These are phyloP conservation scores for Curvularia sp. DNA, from an alignment of 2,329 filamentous ascomycete genomes.

Conservation along the genomic window DNA sequence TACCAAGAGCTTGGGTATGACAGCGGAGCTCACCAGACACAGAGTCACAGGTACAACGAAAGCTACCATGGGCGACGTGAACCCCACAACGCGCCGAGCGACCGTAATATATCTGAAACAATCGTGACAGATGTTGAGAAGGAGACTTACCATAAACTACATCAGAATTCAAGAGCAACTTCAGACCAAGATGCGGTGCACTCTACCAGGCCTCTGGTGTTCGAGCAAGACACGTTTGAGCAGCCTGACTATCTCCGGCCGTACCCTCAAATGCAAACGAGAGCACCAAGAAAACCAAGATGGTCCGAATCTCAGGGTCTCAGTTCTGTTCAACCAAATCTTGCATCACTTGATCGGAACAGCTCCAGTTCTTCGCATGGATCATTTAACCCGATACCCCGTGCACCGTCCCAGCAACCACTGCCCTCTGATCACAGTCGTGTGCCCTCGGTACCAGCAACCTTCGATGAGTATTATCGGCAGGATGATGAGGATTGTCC, in stretches of 20 bases:
- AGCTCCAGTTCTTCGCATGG: conserved; percentile 38
- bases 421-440: neutral
- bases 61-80: conserved; percentile 25
- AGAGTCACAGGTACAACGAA: conserved; percentile 6
- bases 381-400: conserved; percentile 23
- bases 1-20: conserved; percentile 36
- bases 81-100: conserved; percentile 32
- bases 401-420: conserved; percentile 6
- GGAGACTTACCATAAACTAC: conserved; percentile 23
- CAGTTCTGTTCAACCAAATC: conserved; percentile 40
- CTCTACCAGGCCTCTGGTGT: conserved; percentile 9
- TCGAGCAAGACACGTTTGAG: conserved; percentile 31
- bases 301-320: conserved; percentile 35
- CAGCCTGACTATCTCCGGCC: conserved; percentile 15
- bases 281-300: conserved; percentile 19
- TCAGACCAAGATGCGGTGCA: conserved; percentile 11
- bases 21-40: conserved; percentile 4
- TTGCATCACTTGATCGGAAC: conserved; percentile 36
- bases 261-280: conserved; percentile 18
- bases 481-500: neutral
- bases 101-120: conserved; percentile 16
- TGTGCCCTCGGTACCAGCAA: conserved; percentile 4
- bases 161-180: conserved; percentile 19
- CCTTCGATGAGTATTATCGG: conserved; percentile 4
- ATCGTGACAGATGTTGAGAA: conserved; percentile 18